Conservation (phyloP, 176 grass and related monocot species). For the Calamus simplicifolius region DNA sequence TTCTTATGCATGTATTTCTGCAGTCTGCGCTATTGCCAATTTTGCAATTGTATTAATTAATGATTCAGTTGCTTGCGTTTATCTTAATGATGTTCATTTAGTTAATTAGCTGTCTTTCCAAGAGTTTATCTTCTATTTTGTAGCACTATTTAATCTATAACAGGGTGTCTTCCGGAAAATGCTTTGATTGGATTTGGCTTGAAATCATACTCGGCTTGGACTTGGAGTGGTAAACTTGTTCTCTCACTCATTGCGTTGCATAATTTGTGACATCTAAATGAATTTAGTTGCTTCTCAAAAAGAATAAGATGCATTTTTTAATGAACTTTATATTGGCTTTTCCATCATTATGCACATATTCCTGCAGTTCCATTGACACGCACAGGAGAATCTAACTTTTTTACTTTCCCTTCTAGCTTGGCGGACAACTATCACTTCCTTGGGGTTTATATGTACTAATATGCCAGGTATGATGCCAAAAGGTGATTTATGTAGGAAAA, state of each 20-base stretch:
- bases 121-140: background rate
- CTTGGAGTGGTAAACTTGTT: constrained; percentile 63
- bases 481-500: background rate
- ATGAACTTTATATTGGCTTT: too few species aligned
- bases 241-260: too few species aligned
- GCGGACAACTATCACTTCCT: constrained; percentile 81
- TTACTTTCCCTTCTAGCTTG: constrained; percentile 36
- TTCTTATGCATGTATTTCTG: too few species aligned
- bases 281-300: too few species aligned
- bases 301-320: too few species aligned
- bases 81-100: too few species aligned
- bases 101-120: too few species aligned
- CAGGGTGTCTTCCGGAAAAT: constrained; percentile 82
- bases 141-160: constrained; percentile 18
- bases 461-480: constrained; percentile 58
- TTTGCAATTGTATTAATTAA: too few species aligned
- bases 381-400: background rate
- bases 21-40: too few species aligned
- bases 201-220: constrained; percentile 81
- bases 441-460: constrained; percentile 96
- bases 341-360: background rate
- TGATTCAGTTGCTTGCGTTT: too few species aligned
- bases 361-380: background rate
- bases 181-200: constrained; percentile 85
- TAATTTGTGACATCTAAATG: too few species aligned